Evolutionary conservation across 2,329 filamentous ascomycete genomes (phyloP).

Genomic region (Fusarium tuaranense): DNA sequence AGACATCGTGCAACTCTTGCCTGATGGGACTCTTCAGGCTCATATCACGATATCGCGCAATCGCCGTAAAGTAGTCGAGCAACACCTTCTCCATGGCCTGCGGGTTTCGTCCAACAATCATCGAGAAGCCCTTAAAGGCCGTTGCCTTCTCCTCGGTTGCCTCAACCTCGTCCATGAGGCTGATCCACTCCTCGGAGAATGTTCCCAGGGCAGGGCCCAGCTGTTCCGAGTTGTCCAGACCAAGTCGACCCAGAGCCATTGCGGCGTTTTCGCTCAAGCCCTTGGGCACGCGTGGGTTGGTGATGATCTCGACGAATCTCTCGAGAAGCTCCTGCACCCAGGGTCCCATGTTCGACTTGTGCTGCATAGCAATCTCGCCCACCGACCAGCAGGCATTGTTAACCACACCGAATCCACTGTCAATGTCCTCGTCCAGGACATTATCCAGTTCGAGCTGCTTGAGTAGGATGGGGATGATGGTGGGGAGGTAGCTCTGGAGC

Average conservation of each 20-base stretch:
- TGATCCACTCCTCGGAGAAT: conserved; percentile 86
- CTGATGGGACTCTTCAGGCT: conserved; percentile 70
- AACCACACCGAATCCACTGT: conserved; percentile 89
- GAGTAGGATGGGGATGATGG: conserved; percentile 84
- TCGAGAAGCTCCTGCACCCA: conserved; percentile 83
- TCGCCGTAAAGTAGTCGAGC: conserved; percentile 83
- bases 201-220: conserved; percentile 83
- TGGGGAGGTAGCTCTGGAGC: conserved; percentile 78
- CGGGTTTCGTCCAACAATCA: conserved; percentile 87
- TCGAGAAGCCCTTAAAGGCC: conserved; percentile 90
- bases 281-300: conserved; percentile 85
- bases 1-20: conserved; percentile 76
- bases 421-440: conserved; percentile 82
- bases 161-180: conserved; percentile 84
- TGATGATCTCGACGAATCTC: conserved; percentile 83
- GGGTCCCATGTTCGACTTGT: conserved; percentile 79
- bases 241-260: conserved; percentile 89
- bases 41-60: conserved; percentile 81
- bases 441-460: conserved; percentile 87
- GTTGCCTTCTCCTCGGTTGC: conserved; percentile 95
- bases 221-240: conserved; percentile 79
- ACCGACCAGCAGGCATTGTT: conserved; percentile 99
- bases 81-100: conserved; percentile 91
- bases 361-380: conserved; percentile 89
- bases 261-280: conserved; percentile 94